Evolutionary conservation across 371 early-diverging fungal species (phyloP).

Genomic region (Mucor piriformis): DNA sequence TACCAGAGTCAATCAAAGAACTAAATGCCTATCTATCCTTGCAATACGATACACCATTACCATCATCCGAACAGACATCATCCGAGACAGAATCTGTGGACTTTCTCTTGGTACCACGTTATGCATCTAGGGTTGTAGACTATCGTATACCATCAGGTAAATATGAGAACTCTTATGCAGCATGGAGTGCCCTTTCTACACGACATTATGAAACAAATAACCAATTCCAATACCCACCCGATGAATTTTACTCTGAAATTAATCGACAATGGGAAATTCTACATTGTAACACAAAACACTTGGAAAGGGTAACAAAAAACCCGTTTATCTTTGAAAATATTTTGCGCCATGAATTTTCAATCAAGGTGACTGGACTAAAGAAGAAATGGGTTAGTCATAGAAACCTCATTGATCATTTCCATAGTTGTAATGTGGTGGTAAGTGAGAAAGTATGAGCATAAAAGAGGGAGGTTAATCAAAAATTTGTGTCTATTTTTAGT

Average conservation of each 20-base stretch:
- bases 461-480: neutral
- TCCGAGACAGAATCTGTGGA: too few species aligned
- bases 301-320: neutral
- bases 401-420: neutral
- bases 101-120: neutral
- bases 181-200: too few species aligned
- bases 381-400: neutral
- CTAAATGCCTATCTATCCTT: too few species aligned
- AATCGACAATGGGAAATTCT: neutral
- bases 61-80: too few species aligned
- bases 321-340: neutral
- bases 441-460: neutral
- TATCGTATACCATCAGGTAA: too few species aligned
- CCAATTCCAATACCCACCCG: too few species aligned
- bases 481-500: neutral
- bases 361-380: neutral
- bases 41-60: too few species aligned
- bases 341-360: neutral
- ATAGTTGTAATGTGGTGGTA: neutral
- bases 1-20: too few species aligned
- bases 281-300: neutral
- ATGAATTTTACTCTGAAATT: neutral
- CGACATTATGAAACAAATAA: too few species aligned
- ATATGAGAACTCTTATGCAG: too few species aligned
- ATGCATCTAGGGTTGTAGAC: too few species aligned